Evolutionary conservation across 345 rosid genomes (phyloP), one percentile per base, ranked within the genome.

Genomic region (Ceriops zippeliana): DNA sequence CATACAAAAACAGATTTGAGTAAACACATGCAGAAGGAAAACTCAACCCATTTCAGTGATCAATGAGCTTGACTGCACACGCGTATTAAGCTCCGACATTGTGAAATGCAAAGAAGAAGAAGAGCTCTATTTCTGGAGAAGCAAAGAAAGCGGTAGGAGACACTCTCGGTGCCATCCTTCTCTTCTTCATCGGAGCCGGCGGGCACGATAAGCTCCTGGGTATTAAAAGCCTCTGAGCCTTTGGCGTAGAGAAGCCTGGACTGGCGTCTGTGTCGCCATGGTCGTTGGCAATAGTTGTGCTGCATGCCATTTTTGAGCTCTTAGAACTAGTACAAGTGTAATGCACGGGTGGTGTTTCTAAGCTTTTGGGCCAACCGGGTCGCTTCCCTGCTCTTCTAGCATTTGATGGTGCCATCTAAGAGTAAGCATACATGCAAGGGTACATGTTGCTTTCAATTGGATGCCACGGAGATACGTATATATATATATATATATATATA

Each of bases 61-160:
- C 37, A 7, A 34, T 34, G 37, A 34, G 37, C 37, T 34, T 34
- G 37, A 34, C 37, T 0, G 6, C 16, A 56, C 26, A 13, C 8
- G 46, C 4, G 5, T 27, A 7, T 30, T 30, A 69, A 49, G 65
- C 37, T 28, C 67, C 59, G 68, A 62, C 56, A 15, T 74, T 68
- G 8, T 34, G 69, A 52, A 73, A 75, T 52, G 82, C 77, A 38
- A 70, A 70, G 51, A 68, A 57, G 76, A 83, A 83, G 77, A 83
- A 83, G 8, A 75, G 73, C 65, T 83, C 84, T 5, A 76, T 62
- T 10, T 83, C 84, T 11, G 82, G 81, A 58, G 80, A n/a, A 37
- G 53, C 66, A 19, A 75, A 78, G 56, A 65, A 80, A 5, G 77
- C 20, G 10, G 65, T 57, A 17, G 77, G 34, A 56, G 83, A 75